phyloP scores from a whole-genome alignment of 768 basidiomycete species.

The Lactifluus volemus region DNA sequence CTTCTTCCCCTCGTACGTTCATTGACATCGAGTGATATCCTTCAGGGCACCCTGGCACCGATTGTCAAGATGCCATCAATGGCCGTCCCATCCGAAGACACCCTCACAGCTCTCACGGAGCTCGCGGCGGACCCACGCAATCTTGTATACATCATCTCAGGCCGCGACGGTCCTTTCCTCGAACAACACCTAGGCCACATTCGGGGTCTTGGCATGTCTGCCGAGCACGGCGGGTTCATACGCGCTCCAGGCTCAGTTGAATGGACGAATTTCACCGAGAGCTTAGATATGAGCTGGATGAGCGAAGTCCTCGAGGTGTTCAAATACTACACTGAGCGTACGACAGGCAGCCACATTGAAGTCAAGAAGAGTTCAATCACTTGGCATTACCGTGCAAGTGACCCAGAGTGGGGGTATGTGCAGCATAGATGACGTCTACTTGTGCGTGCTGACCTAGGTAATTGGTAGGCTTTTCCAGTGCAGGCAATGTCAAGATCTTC shows the following conservation, averaged over 20 bases:
- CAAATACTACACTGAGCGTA: conserved; percentile 92
- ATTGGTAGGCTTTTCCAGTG: conserved; percentile 74
- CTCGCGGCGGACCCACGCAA: conserved; percentile 79
- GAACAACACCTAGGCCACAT: conserved; percentile 88
- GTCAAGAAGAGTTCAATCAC: conserved; percentile 96
- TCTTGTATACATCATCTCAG: conserved; percentile 94
- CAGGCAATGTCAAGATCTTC: conserved; percentile 90
- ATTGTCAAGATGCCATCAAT: conserved; percentile 92
- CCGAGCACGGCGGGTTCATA: conserved; percentile 94
- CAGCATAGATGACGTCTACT: background rate
- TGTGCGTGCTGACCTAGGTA: background rate
- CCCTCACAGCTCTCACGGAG: conserved; percentile 63
- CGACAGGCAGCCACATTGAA: conserved; percentile 94
- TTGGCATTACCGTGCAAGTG: conserved; percentile 91
- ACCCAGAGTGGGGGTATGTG: conserved; percentile 93
- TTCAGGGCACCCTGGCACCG: conserved; percentile 87
- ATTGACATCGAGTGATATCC: background rate
- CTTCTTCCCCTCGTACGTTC: background rate
- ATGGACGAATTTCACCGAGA: conserved; percentile 89
- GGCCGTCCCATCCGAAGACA: conserved; percentile 69
- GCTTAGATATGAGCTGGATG: conserved; percentile 97
- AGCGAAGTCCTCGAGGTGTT: conserved; percentile 92
- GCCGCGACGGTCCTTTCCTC: conserved; percentile 88
- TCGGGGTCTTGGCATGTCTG: conserved; percentile 75
- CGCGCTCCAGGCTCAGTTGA: conserved; percentile 52